Base-by-base conservation (phyloP, 768 basidiomycete genomes). In the Xerocomus brunneocitrinus region DNA sequence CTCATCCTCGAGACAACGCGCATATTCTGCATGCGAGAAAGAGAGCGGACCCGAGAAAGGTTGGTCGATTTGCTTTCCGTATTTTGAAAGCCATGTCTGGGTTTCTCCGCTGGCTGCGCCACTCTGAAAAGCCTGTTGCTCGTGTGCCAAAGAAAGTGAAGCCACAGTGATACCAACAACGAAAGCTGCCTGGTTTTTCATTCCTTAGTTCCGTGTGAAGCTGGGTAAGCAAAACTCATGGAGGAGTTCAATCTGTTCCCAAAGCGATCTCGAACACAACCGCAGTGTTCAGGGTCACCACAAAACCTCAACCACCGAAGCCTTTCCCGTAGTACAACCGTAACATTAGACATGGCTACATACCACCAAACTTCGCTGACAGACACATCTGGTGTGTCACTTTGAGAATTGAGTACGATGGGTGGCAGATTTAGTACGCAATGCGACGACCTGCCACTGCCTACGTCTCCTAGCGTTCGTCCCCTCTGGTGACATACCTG, bases 11-110 rank as follows among this genome's bases (percentile, higher is more conserved):
- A 64, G 52, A 27, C 61, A 66, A 35, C 52, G 64, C 14, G 52
- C 54, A 27, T 90, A 91, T 2, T 89, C 84, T 13, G 91, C 72
- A 62, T 91, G 91, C 19, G 91, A 87, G 73, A 95, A 95, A 0
- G 89, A 77, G 14, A 88, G 75, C 30, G 90, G 86, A 0, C 93
- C 92, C 6, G 87, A 82, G 73, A 90, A 95, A 5, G 76, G 68
- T 39, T 85, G 81, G 69, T 94, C 90, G 19, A 77, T 74, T 57
- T 89, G 85, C 8, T 69, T 63, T n/a, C 89, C 89, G 59, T 90
- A 93, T 67, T 87, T 90, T 50, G 80, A 75, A 7, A 75, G 66
- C 87, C 87, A 90, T 48, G 79, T 79, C 47, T 74, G 28, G 4
- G 28, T 28, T 28, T 28, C 28, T 5, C 8, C 28, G 10, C 19